Conservation (phyloP, 805 yeast species). For the Dipodascopsis uninucleata region DNA sequence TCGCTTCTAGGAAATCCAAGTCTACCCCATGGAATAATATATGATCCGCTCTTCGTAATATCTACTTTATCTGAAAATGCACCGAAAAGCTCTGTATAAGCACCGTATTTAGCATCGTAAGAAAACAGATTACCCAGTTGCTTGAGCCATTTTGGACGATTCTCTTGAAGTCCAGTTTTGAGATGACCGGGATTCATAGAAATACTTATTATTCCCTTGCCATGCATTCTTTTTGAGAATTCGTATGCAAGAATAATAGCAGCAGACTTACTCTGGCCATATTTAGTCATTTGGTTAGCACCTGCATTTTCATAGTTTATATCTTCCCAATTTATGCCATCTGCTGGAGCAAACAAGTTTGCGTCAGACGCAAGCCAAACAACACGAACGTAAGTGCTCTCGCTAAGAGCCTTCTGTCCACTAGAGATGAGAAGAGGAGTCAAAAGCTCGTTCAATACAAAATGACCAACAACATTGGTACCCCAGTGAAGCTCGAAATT, state of each 20-base stretch:
- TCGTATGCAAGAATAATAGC: constrained; percentile 29
- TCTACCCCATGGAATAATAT: constrained; percentile 45
- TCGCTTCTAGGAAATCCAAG: constrained; percentile 32
- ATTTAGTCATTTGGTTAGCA: constrained; percentile 27
- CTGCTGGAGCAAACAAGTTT: constrained; percentile 35
- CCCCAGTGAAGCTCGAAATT: constrained; percentile 48
- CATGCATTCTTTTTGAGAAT: constrained; percentile 9
- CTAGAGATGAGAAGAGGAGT: constrained; percentile 41
- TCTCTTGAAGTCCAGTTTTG: constrained; percentile 23
- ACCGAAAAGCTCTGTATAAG: constrained; percentile 46
- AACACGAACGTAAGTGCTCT: constrained; percentile 35
- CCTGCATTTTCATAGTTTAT: constrained; percentile 30
- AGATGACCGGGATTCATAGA: constrained; percentile 25
- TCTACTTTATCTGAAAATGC: constrained; percentile 41
- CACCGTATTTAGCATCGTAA: constrained; percentile 38
- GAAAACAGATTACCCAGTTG: constrained; percentile 20
- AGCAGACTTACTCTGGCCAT: constrained; percentile 47
- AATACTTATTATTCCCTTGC: constrained; percentile 18
- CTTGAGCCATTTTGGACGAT: constrained; percentile 24
- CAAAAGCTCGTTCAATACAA: constrained; percentile 41
- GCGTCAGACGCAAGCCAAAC: constrained; percentile 47
- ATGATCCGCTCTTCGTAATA: constrained; percentile 36
- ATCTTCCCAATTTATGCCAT: constrained; percentile 40
- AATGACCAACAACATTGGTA: constrained; percentile 46
- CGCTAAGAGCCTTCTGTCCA: constrained; percentile 31